phyloP scores from a whole-genome alignment of 495 filamentous ascomycete species.

The Aspergillus campestris region DNA sequence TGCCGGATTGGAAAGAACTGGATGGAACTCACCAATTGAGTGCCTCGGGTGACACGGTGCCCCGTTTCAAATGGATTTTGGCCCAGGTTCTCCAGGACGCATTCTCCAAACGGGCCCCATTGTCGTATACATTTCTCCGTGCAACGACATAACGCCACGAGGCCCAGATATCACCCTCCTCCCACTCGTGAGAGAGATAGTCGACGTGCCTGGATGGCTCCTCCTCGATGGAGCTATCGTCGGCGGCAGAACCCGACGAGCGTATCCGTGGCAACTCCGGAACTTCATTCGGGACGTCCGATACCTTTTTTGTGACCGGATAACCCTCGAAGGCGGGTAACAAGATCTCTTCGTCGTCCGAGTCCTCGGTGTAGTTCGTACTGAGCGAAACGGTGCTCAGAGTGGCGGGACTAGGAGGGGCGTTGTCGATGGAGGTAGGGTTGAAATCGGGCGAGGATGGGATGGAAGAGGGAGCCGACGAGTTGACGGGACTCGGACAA shows the following conservation, averaged over 20 bases:
- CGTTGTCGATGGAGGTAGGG: slow-evolving; percentile 13
- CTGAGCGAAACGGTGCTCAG: slow-evolving; percentile 56
- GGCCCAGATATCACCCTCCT: slow-evolving; percentile 94
- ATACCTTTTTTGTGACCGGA: slow-evolving; percentile 10
- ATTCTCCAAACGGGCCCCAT: slow-evolving; percentile 81
- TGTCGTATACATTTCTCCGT: slow-evolving; percentile 66
- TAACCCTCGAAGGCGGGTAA: slow-evolving; percentile 52
- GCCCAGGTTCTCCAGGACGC: slow-evolving; percentile 98
- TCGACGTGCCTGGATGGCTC: slow-evolving; percentile 90
- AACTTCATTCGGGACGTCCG: slow-evolving; percentile 13
- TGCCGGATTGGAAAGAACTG: neutral
- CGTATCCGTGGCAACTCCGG: slow-evolving; percentile 10
- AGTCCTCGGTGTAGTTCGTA: slow-evolving; percentile 40
- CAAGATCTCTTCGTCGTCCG: slow-evolving; percentile 47
- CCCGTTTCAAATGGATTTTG: slow-evolving; percentile 75
- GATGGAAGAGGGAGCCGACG: slow-evolving; percentile 28
- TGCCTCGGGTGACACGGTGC: slow-evolving; percentile 79
- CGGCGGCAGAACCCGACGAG: slow-evolving; percentile 47
- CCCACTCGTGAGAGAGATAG: slow-evolving; percentile 93
- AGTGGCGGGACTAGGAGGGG: slow-evolving; percentile 47
- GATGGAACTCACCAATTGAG: slow-evolving; percentile 68
- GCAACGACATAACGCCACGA: slow-evolving; percentile 91
- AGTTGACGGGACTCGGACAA: slow-evolving; percentile 24
- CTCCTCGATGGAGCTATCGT: slow-evolving; percentile 69
- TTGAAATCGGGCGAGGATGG: slow-evolving; percentile 34